Evolutionary conservation across 1,139 yeast species (phyloP), one percentile per base, ranked within the genome.

Genomic region (Debaryomyces coudertii): DNA sequence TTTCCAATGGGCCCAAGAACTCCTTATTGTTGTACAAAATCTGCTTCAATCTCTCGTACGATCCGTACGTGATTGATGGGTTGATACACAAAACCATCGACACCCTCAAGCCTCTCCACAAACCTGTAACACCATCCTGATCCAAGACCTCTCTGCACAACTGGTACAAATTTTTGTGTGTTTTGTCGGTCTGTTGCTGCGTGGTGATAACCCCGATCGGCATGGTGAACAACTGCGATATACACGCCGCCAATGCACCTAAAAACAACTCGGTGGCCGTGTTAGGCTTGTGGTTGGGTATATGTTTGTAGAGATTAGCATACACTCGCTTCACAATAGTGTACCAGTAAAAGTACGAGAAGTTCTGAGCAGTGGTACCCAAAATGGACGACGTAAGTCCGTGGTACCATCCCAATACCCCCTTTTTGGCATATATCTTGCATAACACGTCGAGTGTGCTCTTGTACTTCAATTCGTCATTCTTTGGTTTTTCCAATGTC

Each of bases 291-390:
- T 67, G 65, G 49, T 75, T 68, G 16, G 75, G 68, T 9, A 66
- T 55, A 40, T 68, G 68, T 50, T 66, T 69, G 52, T 78, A 63
- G 36, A 79, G 52, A 47, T 68, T 69, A 51, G 77, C 71, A 61
- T 85, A 86, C 18, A 79, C 66, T 48, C 80, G 76, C 53, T 89
- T 80, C 23, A 88, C 84, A 39, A 87, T 69, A 4, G 93, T 84
- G 64, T 89, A 89, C 95, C 95, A 89, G 68, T 82, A 89, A 64
- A 89, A 90, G 67, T 89, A 89, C 29, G 90, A 84, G 62, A 89
- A 89, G 58, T 87, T 87, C 59, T 87, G 90, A 3, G 88, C 82
- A 2, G 93, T 93, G 5, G 85, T 80, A 2, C 93, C 92, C 34
- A 85, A 61, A 36, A 88, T 70, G 1, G 90, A 81, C 1, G 93